Percentiles rank a stretch among this genome's conserved stretches.
These are phyloP conservation scores for Sordaria brevicollis DNA, from an alignment of 495 filamentous ascomycete genomes.

Conservation along the genomic window DNA sequence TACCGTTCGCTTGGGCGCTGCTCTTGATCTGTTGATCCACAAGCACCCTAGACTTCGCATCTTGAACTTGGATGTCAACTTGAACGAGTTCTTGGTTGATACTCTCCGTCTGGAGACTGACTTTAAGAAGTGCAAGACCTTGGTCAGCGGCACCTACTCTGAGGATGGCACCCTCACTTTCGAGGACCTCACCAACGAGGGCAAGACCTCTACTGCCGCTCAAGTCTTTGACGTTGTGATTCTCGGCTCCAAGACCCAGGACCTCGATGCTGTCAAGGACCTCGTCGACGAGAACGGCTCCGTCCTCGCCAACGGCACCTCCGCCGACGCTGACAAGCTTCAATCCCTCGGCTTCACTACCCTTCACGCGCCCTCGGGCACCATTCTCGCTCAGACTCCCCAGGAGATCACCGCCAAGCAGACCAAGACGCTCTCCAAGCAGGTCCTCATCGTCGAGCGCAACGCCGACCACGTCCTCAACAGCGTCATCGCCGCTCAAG, in stretches of 20 bases:
- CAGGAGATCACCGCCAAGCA: not conserved
- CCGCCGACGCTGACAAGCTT: not conserved
- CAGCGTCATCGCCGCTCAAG: not conserved
- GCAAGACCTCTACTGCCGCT: not conserved
- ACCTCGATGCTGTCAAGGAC: not conserved
- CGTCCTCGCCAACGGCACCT: not conserved
- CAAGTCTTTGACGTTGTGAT: not conserved
- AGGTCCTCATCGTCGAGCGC: not conserved
- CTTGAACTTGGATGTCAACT: not conserved
- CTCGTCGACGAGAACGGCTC: not conserved
- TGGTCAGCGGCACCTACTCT: not conserved
- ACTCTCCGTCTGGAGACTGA: not conserved
- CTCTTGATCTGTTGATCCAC: not conserved
- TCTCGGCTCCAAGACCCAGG: not conserved
- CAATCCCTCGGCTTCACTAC: not conserved
- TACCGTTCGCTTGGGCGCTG: not conserved
- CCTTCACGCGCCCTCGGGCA: not conserved
- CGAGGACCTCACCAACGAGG: not conserved
- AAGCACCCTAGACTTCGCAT: not conserved
- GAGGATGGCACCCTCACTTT: not conserved
- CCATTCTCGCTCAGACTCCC: not conserved
- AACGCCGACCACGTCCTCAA: not conserved
- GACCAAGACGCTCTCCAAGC: not conserved
- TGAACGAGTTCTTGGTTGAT: not conserved
- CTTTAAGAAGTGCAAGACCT: not conserved